Evolutionary conservation across 2,329 filamentous ascomycete genomes (phyloP), one percentile per base, ranked within the genome.

Genomic region (Madurella mycetomatis): DNA sequence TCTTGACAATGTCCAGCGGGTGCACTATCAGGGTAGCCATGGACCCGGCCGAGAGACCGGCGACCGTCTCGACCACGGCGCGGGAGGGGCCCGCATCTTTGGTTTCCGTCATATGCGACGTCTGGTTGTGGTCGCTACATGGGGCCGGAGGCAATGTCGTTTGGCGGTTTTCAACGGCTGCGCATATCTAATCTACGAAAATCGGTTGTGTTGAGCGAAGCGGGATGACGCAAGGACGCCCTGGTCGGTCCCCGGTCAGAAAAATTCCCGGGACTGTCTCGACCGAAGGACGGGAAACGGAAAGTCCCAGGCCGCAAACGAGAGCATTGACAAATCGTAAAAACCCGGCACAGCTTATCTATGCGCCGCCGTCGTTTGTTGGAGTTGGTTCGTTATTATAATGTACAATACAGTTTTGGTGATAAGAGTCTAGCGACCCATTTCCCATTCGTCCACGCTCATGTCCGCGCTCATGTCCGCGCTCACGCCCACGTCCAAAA

Each of bases 1-100:
- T 97, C 79, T 99, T 99, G 69, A 97, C 85, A 60, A 99, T 85
- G 73, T 99, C 94, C 56, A 99, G 83, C 32, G 94, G 94, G 69
- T 97, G 92, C 49, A 94, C 87, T 53, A 85, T 86, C 47, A 97
- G 79, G 19, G 94, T 97, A 50, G 92, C 88, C 63, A 91, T 81
- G 53, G 90, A 81, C 58, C 94, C 94, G 56, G 94, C 94, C 60
- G 87, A 88, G 71, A 99, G 87, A 64, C 94, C 94, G 58, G 94
- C 90, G 69, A 92, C 78, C 66, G 87, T 87, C 80, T 97, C 94
- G 72, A 96, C 82, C 67, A 88, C 72, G 64, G 88, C 90, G 72
- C 88, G 84, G 66, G 87, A 86, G 68, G 87, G 76, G 72, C 80
- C 82, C 74, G 75, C 81, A 77, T 80, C 66, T 61, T 73, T 73